These are phyloP conservation scores for Prosopis cineraria DNA, from an alignment of 306 rosid genomes.

Conservation along the genomic window DNA sequence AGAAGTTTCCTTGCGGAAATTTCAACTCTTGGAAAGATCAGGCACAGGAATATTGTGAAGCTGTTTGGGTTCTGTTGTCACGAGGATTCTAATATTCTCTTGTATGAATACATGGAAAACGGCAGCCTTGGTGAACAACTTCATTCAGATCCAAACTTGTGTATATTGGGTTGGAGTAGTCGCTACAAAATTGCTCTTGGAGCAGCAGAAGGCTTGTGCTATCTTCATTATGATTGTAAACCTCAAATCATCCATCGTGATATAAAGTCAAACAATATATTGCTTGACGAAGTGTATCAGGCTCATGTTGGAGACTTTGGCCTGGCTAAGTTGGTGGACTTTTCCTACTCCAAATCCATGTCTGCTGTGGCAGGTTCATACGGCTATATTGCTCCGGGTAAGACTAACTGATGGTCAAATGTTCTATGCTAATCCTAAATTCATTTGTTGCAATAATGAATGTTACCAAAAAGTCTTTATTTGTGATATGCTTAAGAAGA, in stretches of 20 bases:
- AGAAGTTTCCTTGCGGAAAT: constrained; percentile 85
- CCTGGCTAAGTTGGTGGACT: constrained; percentile 74
- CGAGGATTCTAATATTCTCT: constrained; percentile 80
- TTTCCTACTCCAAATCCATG: constrained; percentile 79
- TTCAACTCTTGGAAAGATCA: constrained; percentile 83
- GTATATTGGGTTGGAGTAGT: constrained; percentile 65
- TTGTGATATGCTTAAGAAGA: background rate
- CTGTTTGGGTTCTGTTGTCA: constrained; percentile 83
- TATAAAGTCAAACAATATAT: constrained; percentile 85
- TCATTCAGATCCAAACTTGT: constrained; percentile 52
- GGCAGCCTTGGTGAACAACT: constrained; percentile 90
- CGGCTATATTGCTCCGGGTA: constrained; percentile 92
- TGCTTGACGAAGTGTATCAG: constrained; percentile 66
- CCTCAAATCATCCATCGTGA: constrained; percentile 88
- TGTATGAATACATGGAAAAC: constrained; percentile 83
- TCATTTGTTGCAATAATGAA: background rate
- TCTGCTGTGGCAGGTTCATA: constrained; percentile 89
- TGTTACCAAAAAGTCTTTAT: constrained; percentile 1
- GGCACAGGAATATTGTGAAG: constrained; percentile 90
- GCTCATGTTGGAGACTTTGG: constrained; percentile 97
- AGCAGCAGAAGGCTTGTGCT: constrained; percentile 88
- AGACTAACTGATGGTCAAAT: background rate
- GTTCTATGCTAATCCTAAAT: background rate
- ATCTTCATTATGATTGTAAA: constrained; percentile 83
- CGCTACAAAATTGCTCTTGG: constrained; percentile 79